phyloP scores from a whole-genome alignment of 2,329 filamentous ascomycete species.

The Penicillium crustosum region DNA sequence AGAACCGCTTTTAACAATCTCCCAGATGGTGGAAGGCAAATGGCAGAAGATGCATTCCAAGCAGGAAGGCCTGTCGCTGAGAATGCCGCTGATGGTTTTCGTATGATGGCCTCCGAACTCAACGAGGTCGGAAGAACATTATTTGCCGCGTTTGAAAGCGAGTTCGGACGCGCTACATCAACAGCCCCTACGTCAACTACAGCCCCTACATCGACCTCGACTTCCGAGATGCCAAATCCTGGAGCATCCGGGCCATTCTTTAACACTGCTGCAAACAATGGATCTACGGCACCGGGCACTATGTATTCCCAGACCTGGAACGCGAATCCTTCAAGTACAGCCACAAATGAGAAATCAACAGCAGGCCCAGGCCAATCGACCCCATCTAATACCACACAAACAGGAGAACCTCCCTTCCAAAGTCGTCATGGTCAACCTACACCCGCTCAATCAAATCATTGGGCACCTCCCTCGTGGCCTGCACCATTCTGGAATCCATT shows the following conservation, averaged over 20 bases:
- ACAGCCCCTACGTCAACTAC: conserved; percentile 4
- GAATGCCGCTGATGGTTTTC: conserved; percentile 40
- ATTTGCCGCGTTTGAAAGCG: conserved; percentile 39
- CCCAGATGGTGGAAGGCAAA: conserved; percentile 36
- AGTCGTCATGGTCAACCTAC: background rate
- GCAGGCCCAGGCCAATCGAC: background rate
- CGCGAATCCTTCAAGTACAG: background rate
- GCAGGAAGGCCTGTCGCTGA: conserved; percentile 39
- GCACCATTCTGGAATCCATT: conserved; percentile 1
- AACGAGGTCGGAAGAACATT: conserved; percentile 41
- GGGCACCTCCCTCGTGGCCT: background rate
- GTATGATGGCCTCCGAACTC: conserved; percentile 43
- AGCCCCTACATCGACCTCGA: conserved; percentile 2
- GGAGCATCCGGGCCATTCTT: background rate
- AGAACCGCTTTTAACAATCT: conserved; percentile 40
- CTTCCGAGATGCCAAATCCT: conserved; percentile 5
- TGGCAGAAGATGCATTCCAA: conserved; percentile 38
- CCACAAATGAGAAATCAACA: background rate
- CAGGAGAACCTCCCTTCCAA: background rate
- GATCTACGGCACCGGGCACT: background rate
- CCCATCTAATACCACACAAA: background rate
- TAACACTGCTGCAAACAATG: background rate
- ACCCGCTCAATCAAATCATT: background rate
- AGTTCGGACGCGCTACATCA: conserved; percentile 28
- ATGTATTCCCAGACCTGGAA: background rate